phyloP scores from a whole-genome alignment of 768 basidiomycete species.

The Pleurotus djamor region DNA sequence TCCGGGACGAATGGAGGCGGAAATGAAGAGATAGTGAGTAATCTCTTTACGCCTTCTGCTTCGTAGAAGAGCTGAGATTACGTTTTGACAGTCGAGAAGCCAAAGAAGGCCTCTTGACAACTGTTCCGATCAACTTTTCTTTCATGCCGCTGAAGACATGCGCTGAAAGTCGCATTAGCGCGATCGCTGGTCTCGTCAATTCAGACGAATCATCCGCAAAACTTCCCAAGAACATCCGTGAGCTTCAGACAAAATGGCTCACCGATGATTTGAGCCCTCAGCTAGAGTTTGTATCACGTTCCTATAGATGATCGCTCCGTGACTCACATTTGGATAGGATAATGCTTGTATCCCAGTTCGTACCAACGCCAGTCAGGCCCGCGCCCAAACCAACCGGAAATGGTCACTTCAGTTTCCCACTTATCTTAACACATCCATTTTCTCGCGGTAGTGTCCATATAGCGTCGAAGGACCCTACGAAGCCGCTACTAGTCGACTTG shows the following conservation, averaged over 20 bases:
- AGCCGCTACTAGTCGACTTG: not conserved
- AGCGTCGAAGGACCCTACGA: not conserved
- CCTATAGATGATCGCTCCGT: not conserved
- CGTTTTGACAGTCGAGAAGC: not conserved
- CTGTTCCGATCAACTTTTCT: not conserved
- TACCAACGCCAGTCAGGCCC: not conserved
- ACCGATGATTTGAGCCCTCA: not conserved
- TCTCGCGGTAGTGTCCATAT: slow-evolving; percentile 4
- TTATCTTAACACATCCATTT: not conserved
- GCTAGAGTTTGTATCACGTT: not conserved
- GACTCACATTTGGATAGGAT: not conserved
- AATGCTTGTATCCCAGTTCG: not conserved
- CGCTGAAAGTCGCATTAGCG: not conserved
- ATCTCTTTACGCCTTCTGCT: not conserved
- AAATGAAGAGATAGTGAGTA: not conserved
- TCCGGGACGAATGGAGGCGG: not conserved
- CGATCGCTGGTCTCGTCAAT: not conserved
- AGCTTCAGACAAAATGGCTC: not conserved
- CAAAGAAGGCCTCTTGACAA: slow-evolving; percentile 1
- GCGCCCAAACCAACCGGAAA: not conserved
- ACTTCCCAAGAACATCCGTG: not conserved
- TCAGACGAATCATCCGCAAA: not conserved
- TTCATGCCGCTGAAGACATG: slow-evolving; percentile 2
- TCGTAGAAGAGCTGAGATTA: not conserved
- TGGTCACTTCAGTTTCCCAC: not conserved